Evolutionary conservation across 2,329 filamentous ascomycete species (phyloP).

Genomic region (Pestalotiopsis sp.): DNA sequence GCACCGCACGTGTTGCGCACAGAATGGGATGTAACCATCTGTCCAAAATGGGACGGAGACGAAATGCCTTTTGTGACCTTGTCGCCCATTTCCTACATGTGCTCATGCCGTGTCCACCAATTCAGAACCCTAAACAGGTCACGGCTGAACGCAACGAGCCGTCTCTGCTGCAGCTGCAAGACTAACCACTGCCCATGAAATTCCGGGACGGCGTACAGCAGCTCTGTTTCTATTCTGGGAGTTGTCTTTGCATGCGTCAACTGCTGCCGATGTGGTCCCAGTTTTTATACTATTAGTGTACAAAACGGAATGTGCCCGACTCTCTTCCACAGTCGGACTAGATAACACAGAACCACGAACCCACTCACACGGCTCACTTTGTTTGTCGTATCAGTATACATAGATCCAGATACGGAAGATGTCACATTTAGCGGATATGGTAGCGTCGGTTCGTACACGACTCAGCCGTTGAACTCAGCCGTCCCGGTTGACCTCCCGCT

Average conservation of each 20-base stretch:
- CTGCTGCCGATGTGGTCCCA: too few relatives aligned
- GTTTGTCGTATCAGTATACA: neutral
- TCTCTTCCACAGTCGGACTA: too few relatives aligned
- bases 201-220: too few relatives aligned
- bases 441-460: neutral
- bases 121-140: neutral
- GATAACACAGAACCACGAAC: too few relatives aligned
- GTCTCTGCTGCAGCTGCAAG: neutral
- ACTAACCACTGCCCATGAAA: neutral
- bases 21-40: slow-evolving; percentile 6
- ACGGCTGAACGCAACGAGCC: neutral
- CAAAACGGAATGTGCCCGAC: too few relatives aligned
- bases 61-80: neutral
- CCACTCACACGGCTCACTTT: neutral
- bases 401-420: neutral
- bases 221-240: too few relatives aligned
- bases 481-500: slow-evolving; percentile 22
- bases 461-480: slow-evolving; percentile 21
- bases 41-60: slow-evolving; percentile 4
- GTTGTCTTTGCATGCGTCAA: too few relatives aligned
- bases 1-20: slow-evolving; percentile 5
- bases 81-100: neutral
- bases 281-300: too few relatives aligned
- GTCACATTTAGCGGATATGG: neutral
- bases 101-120: neutral